A percentile compares a stretch with the other conserved stretches of the same genome.
Conservation (phyloP, 1,139 yeast genomes). For the Yamadazyma taylorii region DNA sequence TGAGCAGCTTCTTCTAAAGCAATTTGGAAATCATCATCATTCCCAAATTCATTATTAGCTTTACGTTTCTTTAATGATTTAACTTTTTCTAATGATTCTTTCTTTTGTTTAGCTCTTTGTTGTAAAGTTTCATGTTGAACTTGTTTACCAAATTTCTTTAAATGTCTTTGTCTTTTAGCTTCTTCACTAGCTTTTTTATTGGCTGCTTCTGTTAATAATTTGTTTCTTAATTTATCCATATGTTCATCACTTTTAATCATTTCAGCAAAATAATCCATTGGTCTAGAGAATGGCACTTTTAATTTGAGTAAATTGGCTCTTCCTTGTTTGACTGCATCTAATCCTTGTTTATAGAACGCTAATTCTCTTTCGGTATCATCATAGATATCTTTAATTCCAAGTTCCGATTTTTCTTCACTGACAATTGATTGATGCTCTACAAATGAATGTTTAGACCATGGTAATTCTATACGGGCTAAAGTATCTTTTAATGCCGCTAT, state of each 20-base stretch:
- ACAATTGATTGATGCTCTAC: slow-evolving; percentile 80
- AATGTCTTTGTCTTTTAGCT: slow-evolving; percentile 89
- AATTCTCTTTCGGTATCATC: slow-evolving; percentile 84
- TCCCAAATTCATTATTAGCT: slow-evolving; percentile 67
- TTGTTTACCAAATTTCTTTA: slow-evolving; percentile 97
- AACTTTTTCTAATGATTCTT: slow-evolving; percentile 86
- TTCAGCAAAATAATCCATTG: slow-evolving; percentile 95
- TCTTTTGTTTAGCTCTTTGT: slow-evolving; percentile 92
- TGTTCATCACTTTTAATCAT: slow-evolving; percentile 98
- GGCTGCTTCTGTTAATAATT: slow-evolving; percentile 82
- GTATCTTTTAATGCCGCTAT: slow-evolving; percentile 68
- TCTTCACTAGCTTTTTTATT: slow-evolving; percentile 91
- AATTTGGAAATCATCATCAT: slow-evolving; percentile 61
- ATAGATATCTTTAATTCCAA: slow-evolving; percentile 79
- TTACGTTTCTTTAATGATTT: slow-evolving; percentile 87
- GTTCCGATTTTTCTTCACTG: slow-evolving; percentile 58
- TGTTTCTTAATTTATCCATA: slow-evolving; percentile 89
- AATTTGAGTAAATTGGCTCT: slow-evolving; percentile 63
- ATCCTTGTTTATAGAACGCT: slow-evolving; percentile 85
- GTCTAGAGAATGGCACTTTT: slow-evolving; percentile 87
- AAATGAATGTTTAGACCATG: slow-evolving; percentile 72
- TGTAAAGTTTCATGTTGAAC: slow-evolving; percentile 93
- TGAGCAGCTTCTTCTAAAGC: slow-evolving; percentile 89
- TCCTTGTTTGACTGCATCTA: slow-evolving; percentile 78
- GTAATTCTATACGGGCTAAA: slow-evolving; percentile 64